Percentiles rank a stretch among this genome's conserved stretches.
These are phyloP conservation scores for Solanum paucissectum DNA, from an alignment of 257 asterid species.

Conservation along the genomic window DNA sequence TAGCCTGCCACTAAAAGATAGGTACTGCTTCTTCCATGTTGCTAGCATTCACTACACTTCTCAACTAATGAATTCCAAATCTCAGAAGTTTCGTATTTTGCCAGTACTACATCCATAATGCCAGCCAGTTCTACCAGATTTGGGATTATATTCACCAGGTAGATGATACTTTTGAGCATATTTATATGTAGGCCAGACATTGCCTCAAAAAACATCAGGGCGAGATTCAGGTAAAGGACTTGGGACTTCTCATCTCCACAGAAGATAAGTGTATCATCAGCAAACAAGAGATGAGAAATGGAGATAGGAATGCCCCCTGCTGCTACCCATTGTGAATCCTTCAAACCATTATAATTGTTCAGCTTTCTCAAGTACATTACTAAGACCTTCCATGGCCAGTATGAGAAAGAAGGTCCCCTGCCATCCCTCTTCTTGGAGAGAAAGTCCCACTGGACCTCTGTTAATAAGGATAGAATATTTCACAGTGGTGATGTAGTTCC, in stretches of 20 bases:
- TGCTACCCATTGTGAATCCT: neutral
- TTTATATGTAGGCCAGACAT: neutral
- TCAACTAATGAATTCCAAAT: neutral
- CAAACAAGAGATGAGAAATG: neutral
- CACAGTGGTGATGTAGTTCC: neutral
- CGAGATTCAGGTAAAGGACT: neutral
- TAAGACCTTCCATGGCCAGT: neutral
- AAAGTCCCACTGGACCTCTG: neutral
- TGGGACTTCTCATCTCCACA: neutral
- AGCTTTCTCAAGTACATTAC: neutral
- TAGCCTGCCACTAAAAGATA: neutral
- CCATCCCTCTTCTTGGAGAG: neutral
- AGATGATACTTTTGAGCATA: neutral
- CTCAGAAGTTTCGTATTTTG: neutral
- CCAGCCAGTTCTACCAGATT: neutral
- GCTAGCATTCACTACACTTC: neutral
- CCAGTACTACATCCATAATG: neutral
- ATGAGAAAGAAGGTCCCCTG: neutral
- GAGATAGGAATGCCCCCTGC: neutral
- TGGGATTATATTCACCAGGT: neutral
- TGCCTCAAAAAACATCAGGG: neutral
- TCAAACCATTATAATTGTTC: neutral
- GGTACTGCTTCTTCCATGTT: neutral
- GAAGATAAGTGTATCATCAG: neutral
- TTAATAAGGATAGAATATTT: neutral